Conservation (phyloP, 305 asterid genomes). For the Coffea humblotiana region DNA sequence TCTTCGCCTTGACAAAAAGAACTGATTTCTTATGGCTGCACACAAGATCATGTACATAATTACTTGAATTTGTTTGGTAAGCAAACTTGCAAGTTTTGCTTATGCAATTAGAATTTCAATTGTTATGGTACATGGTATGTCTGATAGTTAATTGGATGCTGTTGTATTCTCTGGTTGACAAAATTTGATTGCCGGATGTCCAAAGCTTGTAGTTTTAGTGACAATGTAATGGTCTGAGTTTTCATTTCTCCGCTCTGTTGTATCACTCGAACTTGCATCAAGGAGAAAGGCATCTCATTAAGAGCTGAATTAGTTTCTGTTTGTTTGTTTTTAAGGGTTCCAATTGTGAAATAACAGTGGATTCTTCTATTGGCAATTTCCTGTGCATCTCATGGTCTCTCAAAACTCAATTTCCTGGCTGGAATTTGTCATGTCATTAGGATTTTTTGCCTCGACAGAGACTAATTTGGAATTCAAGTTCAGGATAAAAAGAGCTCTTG, state of each 20-base stretch:
- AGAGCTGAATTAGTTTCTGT: neutral
- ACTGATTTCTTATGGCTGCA: neutral
- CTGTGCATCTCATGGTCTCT: neutral
- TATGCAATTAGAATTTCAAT: neutral
- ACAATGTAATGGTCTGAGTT: neutral
- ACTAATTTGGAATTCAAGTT: neutral
- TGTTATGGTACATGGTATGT: neutral
- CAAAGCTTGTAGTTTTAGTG: neutral
- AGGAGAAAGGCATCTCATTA: neutral
- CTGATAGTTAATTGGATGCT: neutral
- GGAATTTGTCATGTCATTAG: neutral
- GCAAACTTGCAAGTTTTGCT: neutral
- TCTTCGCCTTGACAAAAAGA: neutral
- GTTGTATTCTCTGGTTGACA: neutral
- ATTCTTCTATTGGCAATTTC: neutral
- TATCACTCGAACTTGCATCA: neutral
- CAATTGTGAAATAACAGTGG: neutral
- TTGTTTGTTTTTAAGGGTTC: neutral
- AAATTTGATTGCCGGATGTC: neutral
- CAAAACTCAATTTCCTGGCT: neutral
- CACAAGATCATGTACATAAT: neutral
- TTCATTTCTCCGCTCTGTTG: neutral
- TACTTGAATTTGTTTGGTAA: neutral
- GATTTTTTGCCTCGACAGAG: neutral
- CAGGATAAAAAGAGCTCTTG: neutral